Conservation (phyloP, 768 basidiomycete species). For the Mycena galopus region DNA sequence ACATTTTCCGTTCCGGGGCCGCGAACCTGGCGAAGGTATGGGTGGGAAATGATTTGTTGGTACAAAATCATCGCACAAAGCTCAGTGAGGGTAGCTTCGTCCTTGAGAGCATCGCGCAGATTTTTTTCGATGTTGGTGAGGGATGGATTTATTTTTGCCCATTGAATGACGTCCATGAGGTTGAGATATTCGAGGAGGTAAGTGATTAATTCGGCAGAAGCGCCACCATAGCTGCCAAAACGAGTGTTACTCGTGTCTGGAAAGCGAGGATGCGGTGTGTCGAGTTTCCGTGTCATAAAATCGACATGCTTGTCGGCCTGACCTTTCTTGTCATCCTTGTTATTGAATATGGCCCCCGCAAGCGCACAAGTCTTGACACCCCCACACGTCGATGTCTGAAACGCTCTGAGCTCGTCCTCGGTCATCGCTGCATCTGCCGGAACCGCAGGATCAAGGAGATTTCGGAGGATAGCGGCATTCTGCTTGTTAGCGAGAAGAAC, state of each 20-base stretch:
- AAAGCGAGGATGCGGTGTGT: background rate
- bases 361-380: slow-evolving; percentile 35
- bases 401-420: slow-evolving; percentile 2
- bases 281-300: slow-evolving; percentile 3
- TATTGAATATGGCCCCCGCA: background rate
- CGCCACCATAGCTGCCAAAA: background rate
- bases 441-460: slow-evolving; percentile 1
- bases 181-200: background rate
- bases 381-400: slow-evolving; percentile 33
- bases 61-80: background rate
- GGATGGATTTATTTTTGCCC: background rate
- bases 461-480: background rate
- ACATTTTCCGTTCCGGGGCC: background rate
- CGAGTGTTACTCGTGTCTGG: slow-evolving; percentile 6
- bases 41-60: background rate
- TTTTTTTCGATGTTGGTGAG: background rate
- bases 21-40: background rate
- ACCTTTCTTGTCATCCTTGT: slow-evolving; percentile 9
- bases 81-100: background rate
- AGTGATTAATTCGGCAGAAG: background rate
- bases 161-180: background rate
- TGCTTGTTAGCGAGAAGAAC: slow-evolving; percentile 26
- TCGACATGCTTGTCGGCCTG: slow-evolving; percentile 1
- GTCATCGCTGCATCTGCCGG: background rate
- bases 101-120: background rate